phyloP scores from a whole-genome alignment of 371 early-diverging fungal species.

The Rhizopus sp. region DNA sequence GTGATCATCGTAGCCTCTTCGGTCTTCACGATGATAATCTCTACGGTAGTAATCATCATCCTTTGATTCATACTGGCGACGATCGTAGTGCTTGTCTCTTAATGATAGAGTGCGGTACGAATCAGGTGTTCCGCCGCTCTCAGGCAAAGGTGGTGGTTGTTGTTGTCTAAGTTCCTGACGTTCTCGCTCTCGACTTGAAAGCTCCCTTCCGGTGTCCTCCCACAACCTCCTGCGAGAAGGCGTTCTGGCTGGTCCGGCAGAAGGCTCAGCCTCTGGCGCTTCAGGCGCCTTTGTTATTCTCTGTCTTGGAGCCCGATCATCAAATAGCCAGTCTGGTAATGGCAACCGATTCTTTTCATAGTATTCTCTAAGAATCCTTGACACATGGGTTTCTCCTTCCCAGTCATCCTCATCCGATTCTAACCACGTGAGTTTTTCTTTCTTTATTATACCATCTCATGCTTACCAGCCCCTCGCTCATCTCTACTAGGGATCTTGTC shows the following conservation, averaged over 20 bases:
- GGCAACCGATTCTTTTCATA: constrained; percentile 45
- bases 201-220: constrained; percentile 24
- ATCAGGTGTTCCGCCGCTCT: neutral
- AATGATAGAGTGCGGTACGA: neutral
- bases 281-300: neutral
- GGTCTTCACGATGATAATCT: neutral
- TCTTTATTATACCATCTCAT: neutral
- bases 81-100: neutral
- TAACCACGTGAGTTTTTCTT: constrained; percentile 16
- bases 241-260: constrained; percentile 16
- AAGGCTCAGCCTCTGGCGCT: neutral
- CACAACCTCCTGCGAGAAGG: constrained; percentile 37
- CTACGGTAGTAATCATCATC: neutral
- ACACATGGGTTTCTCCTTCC: constrained; percentile 62
- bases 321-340: constrained; percentile 37
- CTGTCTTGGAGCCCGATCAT: constrained; percentile 7
- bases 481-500: constrained; percentile 52
- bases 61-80: neutral
- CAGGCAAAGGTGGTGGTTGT: constrained; percentile 12
- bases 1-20: constrained; percentile 6
- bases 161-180: constrained; percentile 37
- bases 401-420: constrained; percentile 63
- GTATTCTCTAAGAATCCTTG: constrained; percentile 52
- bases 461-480: constrained; percentile 35
- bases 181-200: constrained; percentile 38